Percentiles rank a stretch among this genome's conserved stretches.
phyloP scores from a whole-genome alignment of 345 rosid species.

The Melaleuca quinquenervia region DNA sequence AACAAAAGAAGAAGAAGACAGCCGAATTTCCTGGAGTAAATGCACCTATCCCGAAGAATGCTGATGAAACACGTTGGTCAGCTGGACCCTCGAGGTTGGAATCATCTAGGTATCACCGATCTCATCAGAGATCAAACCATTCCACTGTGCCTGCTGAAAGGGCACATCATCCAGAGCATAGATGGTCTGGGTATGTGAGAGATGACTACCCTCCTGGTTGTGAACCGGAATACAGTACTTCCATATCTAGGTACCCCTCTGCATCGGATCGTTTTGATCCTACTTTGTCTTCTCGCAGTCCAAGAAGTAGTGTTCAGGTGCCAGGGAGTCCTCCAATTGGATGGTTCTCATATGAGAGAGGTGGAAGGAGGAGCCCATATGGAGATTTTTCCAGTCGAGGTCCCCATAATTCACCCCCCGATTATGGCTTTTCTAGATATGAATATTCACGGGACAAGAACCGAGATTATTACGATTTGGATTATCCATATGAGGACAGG shows the following conservation, averaged over 20 bases:
- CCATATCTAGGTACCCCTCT: slow-evolving; percentile 17
- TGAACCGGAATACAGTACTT: slow-evolving; percentile 22
- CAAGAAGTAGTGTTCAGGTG: slow-evolving; percentile 5
- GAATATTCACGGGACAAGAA: slow-evolving; percentile 7
- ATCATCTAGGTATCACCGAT: slow-evolving; percentile 18
- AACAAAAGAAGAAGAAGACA: slow-evolving; percentile 26
- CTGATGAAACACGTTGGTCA: slow-evolving; percentile 61
- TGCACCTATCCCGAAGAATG: slow-evolving; percentile 69
- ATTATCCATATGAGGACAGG: slow-evolving; percentile 5
- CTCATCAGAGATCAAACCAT: slow-evolving; percentile 14
- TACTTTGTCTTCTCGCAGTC: slow-evolving; percentile 8
- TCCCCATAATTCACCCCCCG: slow-evolving; percentile 15
- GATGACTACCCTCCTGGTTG: slow-evolving; percentile 50
- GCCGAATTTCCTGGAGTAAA: slow-evolving; percentile 80
- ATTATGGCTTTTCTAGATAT: slow-evolving; percentile 17
- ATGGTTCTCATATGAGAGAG: slow-evolving; percentile 31
- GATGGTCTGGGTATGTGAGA: slow-evolving; percentile 23
- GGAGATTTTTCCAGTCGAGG: slow-evolving; percentile 16
- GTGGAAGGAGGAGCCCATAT: slow-evolving; percentile 31
- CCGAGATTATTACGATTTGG: background rate
- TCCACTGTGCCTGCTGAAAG: slow-evolving; percentile 24
- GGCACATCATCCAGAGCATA: slow-evolving; percentile 26
- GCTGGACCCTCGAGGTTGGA: slow-evolving; percentile 29
- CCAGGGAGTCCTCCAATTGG: slow-evolving; percentile 9
- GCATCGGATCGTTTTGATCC: slow-evolving; percentile 17